A percentile compares a stretch with the other conserved stretches of the same genome.
Evolutionary conservation across 768 basidiomycete species (phyloP).

Genomic region (Austroboletus festivus): DNA sequence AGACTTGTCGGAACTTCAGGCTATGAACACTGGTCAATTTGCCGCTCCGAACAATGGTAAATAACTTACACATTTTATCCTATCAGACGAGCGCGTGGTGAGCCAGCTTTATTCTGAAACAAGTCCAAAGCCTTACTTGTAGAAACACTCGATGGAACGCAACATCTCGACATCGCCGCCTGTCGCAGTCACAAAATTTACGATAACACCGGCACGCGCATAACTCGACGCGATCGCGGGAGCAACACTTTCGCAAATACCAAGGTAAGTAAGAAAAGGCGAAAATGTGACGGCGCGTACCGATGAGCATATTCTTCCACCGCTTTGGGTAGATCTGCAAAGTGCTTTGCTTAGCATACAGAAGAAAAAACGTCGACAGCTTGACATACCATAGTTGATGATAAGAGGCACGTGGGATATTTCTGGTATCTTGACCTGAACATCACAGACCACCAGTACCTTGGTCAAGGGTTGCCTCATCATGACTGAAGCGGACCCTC

Average conservation of each 20-base stretch:
- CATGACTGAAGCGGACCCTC: conserved; percentile 50
- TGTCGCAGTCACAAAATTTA: conserved; percentile 97
- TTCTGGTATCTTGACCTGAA: conserved; percentile 87
- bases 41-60: conserved; percentile 1
- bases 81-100: conserved; percentile 24
- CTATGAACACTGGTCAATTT: conserved; percentile 39
- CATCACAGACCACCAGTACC: conserved; percentile 90
- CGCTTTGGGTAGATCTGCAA: conserved; percentile 80
- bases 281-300: conserved; percentile 37
- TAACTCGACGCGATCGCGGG: conserved; percentile 84
- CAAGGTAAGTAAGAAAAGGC: conserved; percentile 7
- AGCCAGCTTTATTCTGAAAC: conserved; percentile 6
- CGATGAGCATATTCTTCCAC: conserved; percentile 98
- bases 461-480: conserved; percentile 67
- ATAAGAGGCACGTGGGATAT: conserved; percentile 88
- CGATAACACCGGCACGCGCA: conserved; percentile 83
- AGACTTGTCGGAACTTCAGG: conserved; percentile 90
- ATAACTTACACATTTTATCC: conserved; percentile 84
- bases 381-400: conserved; percentile 81
- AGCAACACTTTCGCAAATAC: conserved; percentile 56
- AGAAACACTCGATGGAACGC: conserved; percentile 97
- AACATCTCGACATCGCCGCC: conserved; percentile 99
- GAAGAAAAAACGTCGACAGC: background rate
- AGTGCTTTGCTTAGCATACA: conserved; percentile 10
- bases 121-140: conserved; percentile 59